Base-by-base conservation (phyloP, 2,329 filamentous ascomycete genomes). In the Penicillium sp. region DNA sequence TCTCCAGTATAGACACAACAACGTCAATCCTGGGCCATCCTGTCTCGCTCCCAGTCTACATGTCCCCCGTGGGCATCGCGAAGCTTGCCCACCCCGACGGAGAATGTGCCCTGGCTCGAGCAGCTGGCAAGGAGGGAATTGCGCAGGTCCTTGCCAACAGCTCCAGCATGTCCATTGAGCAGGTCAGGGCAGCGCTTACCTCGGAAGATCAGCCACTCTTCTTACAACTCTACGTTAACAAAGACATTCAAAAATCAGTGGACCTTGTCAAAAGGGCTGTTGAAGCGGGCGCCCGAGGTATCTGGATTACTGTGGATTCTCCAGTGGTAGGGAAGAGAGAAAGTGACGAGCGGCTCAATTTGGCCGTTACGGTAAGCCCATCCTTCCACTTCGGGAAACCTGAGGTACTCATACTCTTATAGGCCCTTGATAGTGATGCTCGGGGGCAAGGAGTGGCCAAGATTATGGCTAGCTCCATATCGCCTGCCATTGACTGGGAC, bases 11-110 rank as follows among this genome's bases (percentile, higher is more conserved):
- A 25, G 71, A 78, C 51, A 79, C 78, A 0, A 63, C 61, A 14
- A 73, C 73, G 0, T 63, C 54, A 0, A 72, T 78, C 15, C 63
- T 79, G 7, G 75, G 73, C 0, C 59, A 71, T 15, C 35, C 60
- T 22, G 72, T 72, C 8, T 70, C 71, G 3, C 65, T 80, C 4
- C 79, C 79, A 0, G 67, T 81, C 0, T 79, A 75, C 47, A 74
- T 80, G 35, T 77, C 78, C 1, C 73, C 78, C 0, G 73, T 75
- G 0, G 79, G 76, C 0, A 75, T 80, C 62, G 79, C 78, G 14
- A 77, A 76, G 45, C 72, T 81, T 15, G 77, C 78, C 0, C 77
- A 81, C 61, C 70, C 74, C 1, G 74, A 78, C 6, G 79, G 78
- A 1, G 80, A 82, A 60, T 68, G 76, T 14, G 78, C 77, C 0